Evolutionary conservation across 441 rosid genomes (phyloP).

Genomic region (Eruca vesicaria): DNA sequence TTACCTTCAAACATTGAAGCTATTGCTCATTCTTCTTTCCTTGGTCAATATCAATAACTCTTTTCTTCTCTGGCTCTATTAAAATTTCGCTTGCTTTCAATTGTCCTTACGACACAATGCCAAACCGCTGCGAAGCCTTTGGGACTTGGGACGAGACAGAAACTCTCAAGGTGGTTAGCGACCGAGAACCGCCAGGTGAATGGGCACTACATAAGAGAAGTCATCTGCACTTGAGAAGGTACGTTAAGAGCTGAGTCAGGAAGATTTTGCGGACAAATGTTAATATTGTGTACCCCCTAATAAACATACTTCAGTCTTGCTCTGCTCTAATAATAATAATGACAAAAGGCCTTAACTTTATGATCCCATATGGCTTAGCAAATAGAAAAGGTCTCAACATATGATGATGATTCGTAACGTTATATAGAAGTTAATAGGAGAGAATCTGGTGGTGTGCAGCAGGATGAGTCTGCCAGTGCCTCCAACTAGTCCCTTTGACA

Average conservation of each 20-base stretch:
- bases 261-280: background rate
- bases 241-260: background rate
- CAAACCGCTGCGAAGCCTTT: too few relatives aligned
- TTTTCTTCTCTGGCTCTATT: too few relatives aligned
- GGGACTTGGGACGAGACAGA: slow-evolving; percentile 73
- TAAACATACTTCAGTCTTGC: background rate
- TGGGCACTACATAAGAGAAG: slow-evolving; percentile 19
- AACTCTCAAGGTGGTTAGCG: slow-evolving; percentile 88
- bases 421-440: slow-evolving; percentile 25
- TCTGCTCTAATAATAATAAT: background rate
- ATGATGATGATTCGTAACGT: background rate
- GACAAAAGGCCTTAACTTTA: background rate
- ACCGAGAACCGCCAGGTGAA: slow-evolving; percentile 52
- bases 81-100: too few relatives aligned
- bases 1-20: slow-evolving; percentile 89
- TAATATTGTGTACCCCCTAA: background rate
- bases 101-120: too few relatives aligned
- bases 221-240: slow-evolving; percentile 33
- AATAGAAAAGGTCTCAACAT: background rate
- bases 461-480: slow-evolving; percentile 89
- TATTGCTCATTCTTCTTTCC: slow-evolving; percentile 90
- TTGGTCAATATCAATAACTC: too few relatives aligned
- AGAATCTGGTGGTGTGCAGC: slow-evolving; percentile 26
- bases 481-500: slow-evolving; percentile 32
- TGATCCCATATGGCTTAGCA: background rate